Percentiles rank a stretch among this genome's conserved stretches.
phyloP scores from a whole-genome alignment of 306 rosid genomes.

The Glycine tomentella region DNA sequence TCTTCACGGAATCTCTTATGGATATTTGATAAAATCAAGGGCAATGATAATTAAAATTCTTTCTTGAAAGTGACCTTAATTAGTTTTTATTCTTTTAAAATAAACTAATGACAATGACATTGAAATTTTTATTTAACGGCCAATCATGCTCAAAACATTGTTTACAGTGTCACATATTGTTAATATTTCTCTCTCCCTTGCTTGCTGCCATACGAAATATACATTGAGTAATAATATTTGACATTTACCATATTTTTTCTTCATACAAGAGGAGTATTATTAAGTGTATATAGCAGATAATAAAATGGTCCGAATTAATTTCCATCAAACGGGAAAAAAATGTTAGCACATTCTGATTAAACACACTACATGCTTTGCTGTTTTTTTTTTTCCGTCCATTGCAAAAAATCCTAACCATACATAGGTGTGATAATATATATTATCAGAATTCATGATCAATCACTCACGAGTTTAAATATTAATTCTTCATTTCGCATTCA shows the following conservation, averaged over 20 bases:
- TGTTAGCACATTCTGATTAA: background rate
- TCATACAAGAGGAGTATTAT: no score
- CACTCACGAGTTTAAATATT: no score
- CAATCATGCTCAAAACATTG: constrained; percentile 3
- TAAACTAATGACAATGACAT: constrained; percentile 32
- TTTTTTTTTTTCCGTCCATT: no score
- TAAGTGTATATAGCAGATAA: no score
- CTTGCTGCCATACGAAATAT: background rate
- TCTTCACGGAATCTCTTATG: constrained; percentile 48
- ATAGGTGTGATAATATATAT: no score
- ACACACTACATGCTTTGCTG: background rate
- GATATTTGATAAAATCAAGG: constrained; percentile 47
- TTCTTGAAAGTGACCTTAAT: constrained; percentile 44
- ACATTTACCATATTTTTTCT: background rate
- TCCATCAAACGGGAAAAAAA: background rate
- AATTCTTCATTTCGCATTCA: no score
- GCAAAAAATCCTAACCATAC: no score
- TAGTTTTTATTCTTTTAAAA: background rate
- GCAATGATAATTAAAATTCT: background rate
- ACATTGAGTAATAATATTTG: background rate
- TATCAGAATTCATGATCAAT: no score
- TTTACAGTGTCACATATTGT: background rate
- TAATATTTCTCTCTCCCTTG: background rate
- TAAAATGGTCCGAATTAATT: background rate
- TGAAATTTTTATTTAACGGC: background rate